Evolutionary conservation across 106 monocot species (phyloP), one percentile per base, ranked within the genome.

Genomic region (Vanilla planifolia): DNA sequence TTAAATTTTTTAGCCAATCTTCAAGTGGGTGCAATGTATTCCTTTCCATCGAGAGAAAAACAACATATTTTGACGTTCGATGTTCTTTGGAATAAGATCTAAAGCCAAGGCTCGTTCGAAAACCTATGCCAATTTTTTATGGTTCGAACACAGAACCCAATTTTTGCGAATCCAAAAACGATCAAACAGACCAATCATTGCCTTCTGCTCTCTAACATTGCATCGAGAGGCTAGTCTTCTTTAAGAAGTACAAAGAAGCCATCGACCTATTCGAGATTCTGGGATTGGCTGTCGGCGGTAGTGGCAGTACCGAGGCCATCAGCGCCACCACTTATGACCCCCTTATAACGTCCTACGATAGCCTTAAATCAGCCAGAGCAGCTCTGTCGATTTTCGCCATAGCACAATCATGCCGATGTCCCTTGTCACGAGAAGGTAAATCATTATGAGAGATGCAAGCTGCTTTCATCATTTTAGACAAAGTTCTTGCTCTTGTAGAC

Each of bases 381-480:
- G 90, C 61, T 25, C 84, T 67, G 37, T 52, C 59, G 48, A 66
- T 96, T 44, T 77, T 74, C 36, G 90, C 48, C 95, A 90, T 68
- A 56, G 20, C 44, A 65, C 63, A 8, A 77, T 96, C 33, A 81
- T 83, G 67, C 35, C 84, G 62, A 76, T 84, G 14, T 46, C 86
- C 15, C 28, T 67, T 33, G 63, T 87, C 36, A 84, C 84, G 0
- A 67, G 74, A 22, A 75, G 86, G 74, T 76, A 90, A 33, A 91
- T 90, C 69, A 77, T 84, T 55, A 60, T 87, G 52, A 80, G 91
- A 62, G 95, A 91, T 81, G 84, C 79, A 20, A 90, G 79, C 58
- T 63, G 84, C 19, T 91, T 96, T 60, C 95, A 96, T 74, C 84
- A 91, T 75, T 96, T 96, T 56, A 84, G 63, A 69, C 11, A 77